Conservation (phyloP, 225 moss, liverwort and hornwort species). For the Thuidium tamariscinum region DNA sequence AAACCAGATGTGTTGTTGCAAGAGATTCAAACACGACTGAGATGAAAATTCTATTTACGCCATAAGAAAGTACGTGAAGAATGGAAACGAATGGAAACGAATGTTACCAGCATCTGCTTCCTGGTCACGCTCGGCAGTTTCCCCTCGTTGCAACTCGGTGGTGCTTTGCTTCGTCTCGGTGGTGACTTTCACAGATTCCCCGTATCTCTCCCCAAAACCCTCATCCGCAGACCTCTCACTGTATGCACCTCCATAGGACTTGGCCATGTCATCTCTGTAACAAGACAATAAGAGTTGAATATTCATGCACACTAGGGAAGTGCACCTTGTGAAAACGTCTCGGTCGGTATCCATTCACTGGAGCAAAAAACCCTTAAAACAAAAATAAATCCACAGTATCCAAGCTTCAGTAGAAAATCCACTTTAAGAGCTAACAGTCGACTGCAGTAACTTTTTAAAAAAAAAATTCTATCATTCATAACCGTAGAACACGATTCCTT, state of each 20-base stretch:
- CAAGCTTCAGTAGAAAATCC: not conserved
- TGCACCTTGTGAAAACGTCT: not conserved
- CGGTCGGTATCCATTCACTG: not conserved
- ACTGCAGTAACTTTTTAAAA: not conserved
- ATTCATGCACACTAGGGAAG: not conserved
- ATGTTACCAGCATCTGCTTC: constrained; percentile 6
- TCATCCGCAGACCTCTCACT: constrained; percentile 24
- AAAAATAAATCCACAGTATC: not conserved
- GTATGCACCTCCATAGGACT: constrained; percentile 32
- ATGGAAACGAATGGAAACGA: not conserved
- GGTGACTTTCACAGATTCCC: constrained; percentile 14
- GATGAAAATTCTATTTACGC: not conserved
- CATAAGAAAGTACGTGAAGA: not conserved
- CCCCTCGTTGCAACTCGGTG: constrained; percentile 16
- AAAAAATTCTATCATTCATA: not conserved
- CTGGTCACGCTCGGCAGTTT: constrained; percentile 21
- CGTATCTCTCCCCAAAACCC: constrained; percentile 38
- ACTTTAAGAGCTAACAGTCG: not conserved
- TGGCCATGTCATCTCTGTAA: constrained; percentile 20
- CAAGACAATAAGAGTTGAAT: not conserved
- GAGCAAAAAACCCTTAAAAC: not conserved
- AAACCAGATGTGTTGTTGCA: not conserved
- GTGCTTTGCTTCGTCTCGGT: not conserved
- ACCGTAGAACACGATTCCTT: not conserved
- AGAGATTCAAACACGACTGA: not conserved